Base-by-base conservation (phyloP, 129 eudicot species). In the Chrysanthemum seticuspe region DNA sequence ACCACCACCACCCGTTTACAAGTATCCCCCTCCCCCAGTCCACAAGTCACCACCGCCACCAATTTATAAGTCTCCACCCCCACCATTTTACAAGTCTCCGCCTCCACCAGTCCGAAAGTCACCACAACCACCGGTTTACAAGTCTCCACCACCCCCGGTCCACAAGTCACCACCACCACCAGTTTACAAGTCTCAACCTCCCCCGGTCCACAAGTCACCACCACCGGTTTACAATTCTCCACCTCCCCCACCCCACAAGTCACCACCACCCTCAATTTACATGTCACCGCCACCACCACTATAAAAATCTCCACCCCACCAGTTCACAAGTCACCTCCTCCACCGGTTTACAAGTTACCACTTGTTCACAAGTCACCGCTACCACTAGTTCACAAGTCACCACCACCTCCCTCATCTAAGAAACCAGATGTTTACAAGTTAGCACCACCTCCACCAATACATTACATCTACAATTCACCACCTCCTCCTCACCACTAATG, bases 361-460 rank as follows among this genome's bases (percentile, higher is more conserved):
- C 25, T 1, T 0, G 25, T 23, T 23, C 25, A 23, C 25, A 23
- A 23, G 25, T 23, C 25, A 23, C 25, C 25, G 25, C 25, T 0
- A 23, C 25, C 25, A 23, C 25, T 1, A 23, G 25, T 23, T 23
- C 25, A 23, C 25, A 23, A 23, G 25, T 23, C 25, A 23, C 25
- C 1, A 23, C 25, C 85, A 53, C 76, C 77, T 13, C 79, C 75
- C 0, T 79, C 79, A 2, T 1, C 36, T 31, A 2, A 31, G 36
- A 31, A 31, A 31, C 36, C 36, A 2, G 2, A 31, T 31, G 71
- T 70, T 2, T 7, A 67, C n/a, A 52, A 72, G 27, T 62, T 67
- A 6, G 74, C 86, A 69, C 86, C 88, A 4, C 85, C 89, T 6
- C 77, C 86, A 69, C 83, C 88, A 4, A 80, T 84, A 29, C 89